phyloP scores from a whole-genome alignment of 2,329 filamentous ascomycete species.

The Sporothrix brunneoviolacea region DNA sequence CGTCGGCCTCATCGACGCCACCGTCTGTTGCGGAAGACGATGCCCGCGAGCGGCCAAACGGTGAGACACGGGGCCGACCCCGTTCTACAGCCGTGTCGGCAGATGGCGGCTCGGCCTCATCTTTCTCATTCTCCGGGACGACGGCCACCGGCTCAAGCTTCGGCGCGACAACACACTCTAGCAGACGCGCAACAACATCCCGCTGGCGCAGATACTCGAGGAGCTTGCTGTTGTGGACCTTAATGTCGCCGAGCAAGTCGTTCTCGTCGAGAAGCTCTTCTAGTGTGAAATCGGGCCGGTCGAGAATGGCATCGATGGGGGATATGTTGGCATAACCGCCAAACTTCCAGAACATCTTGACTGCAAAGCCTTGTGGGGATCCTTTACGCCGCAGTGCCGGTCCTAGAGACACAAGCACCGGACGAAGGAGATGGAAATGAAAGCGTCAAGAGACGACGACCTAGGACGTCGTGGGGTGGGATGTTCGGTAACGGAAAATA shows the following conservation, averaged over 20 bases:
- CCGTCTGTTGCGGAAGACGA: slow-evolving; percentile 42
- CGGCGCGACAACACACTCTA: slow-evolving; percentile 86
- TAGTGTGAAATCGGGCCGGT: slow-evolving; percentile 90
- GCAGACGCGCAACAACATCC: slow-evolving; percentile 71
- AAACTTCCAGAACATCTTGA: slow-evolving; percentile 99
- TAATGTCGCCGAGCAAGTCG: slow-evolving; percentile 94
- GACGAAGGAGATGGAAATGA: not conserved
- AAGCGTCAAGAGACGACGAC: too few species aligned
- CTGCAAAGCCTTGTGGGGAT: slow-evolving; percentile 10
- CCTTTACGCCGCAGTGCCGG: slow-evolving; percentile 9
- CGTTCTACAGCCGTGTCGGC: slow-evolving; percentile 25
- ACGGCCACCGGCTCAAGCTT: slow-evolving; percentile 53
- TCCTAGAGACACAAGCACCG: slow-evolving; percentile 6
- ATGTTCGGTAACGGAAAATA: not conserved
- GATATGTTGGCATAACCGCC: slow-evolving; percentile 97
- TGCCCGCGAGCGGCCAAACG: slow-evolving; percentile 47
- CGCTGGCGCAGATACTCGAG: slow-evolving; percentile 93
- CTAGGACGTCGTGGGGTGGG: not conserved
- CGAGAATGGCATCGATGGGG: slow-evolving; percentile 91
- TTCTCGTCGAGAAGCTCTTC: slow-evolving; percentile 95
- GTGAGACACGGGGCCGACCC: slow-evolving; percentile 34
- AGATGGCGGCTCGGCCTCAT: not conserved
- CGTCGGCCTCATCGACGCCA: slow-evolving; percentile 56
- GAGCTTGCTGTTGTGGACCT: slow-evolving; percentile 95
- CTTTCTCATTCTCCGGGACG: slow-evolving; percentile 33